Evolutionary conservation across 805 yeast genomes (phyloP).

Genomic region (Saccharomycopsis fibuligera): DNA sequence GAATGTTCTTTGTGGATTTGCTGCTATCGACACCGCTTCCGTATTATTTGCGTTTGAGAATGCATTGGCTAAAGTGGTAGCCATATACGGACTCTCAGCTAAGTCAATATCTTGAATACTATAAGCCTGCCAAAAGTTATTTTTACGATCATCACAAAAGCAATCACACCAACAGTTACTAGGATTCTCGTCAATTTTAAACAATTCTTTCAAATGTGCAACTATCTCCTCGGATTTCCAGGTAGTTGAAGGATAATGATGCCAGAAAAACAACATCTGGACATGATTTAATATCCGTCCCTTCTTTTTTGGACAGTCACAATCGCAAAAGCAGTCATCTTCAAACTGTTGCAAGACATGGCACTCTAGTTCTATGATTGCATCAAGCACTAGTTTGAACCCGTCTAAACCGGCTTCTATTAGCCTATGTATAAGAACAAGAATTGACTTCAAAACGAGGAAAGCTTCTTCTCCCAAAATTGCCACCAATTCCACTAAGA

Average conservation of each 20-base stretch:
- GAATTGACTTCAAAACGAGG: constrained; percentile 1
- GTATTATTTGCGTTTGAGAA: not conserved
- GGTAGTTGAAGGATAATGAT: constrained; percentile 3
- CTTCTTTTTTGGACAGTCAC: constrained; percentile 11
- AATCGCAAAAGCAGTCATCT: constrained; percentile 12
- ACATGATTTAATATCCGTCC: constrained; percentile 11
- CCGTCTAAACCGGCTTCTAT: constrained; percentile 14
- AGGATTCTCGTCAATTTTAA: constrained; percentile 6
- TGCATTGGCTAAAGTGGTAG: not conserved
- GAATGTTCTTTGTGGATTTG: too few species aligned
- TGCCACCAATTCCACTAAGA: constrained; percentile 2
- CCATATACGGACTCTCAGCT: constrained; percentile 2
- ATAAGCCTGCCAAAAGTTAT: constrained; percentile 4
- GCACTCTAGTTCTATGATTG: constrained; percentile 10
- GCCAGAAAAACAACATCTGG: constrained; percentile 6
- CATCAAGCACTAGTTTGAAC: constrained; percentile 8
- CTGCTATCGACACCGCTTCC: not conserved
- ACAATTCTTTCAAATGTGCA: constrained; percentile 10
- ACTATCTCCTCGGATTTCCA: constrained; percentile 17
- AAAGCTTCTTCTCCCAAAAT: constrained; percentile 11
- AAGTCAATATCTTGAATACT: not conserved
- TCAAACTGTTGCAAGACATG: constrained; percentile 8
- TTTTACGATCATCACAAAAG: constrained; percentile 13
- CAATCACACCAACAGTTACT: constrained; percentile 18
- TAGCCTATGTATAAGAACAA: constrained; percentile 9